Base-by-base conservation (phyloP, 441 rosid species). In the Bruguiera hainesii region DNA sequence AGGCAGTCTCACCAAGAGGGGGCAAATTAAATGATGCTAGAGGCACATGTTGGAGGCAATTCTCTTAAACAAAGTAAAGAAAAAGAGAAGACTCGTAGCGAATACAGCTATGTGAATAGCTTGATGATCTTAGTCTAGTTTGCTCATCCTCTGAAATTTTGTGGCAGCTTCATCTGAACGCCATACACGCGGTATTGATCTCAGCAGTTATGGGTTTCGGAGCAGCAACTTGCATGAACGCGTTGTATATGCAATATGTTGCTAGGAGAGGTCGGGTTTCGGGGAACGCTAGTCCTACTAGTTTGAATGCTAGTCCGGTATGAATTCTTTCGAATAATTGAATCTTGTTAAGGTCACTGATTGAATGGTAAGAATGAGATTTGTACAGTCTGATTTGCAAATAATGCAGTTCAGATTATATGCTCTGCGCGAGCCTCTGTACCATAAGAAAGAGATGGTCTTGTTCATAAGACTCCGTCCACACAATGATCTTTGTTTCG, bases 141-240 rank as follows among this genome's bases (percentile, higher is more conserved):
- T 20, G 16, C 28, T 21, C 23, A 21, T 8, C 35, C 42, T n/a
- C 7, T 39, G 46, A 28, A 63, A 51, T 63, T 67, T 57, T 72
- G 67, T 73, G 77, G 81, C 97, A 90, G 98, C 78, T 91, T 76
- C 84, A 75, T 66, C 70, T 90, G 69, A 79, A 82, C 70, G 81
- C 95, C 35, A 75, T 85, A 37, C 80, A 73, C 33, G 79, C 97
- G 0, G 76, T 95, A 77, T 71, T 89, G 59, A 79, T 90, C 42
- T 81, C 98, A 23, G 80, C 96, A 25, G 80, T 85, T 61, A 60
- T 89, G 79, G 91, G 96, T 66, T 89, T 95, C 58, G 99, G 89
- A 55, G 68, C 81, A 60, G 86, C 96, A 0, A 88, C 86, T 82
- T 66, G 85, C 76, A 64, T 92, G 74, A 92, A 95, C 79, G 80